A percentile compares a stretch with the other conserved stretches of the same genome.
Evolutionary conservation across 768 basidiomycete genomes (phyloP).

Genomic region (Pisolithus microcarpus): DNA sequence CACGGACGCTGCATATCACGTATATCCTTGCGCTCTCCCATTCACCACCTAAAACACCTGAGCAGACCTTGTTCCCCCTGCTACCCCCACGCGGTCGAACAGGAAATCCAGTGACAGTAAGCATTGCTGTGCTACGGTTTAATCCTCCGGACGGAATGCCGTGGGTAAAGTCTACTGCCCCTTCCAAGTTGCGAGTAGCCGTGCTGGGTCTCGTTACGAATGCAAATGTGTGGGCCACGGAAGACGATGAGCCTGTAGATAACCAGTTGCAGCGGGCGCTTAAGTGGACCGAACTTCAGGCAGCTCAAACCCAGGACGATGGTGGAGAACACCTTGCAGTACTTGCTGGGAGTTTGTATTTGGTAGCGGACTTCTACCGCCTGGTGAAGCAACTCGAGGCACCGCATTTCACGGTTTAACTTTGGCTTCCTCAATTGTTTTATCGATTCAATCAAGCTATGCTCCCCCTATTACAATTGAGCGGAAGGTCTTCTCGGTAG

Average conservation of each 20-base stretch:
- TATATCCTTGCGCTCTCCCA: slow-evolving; percentile 80
- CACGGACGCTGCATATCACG: slow-evolving; percentile 38
- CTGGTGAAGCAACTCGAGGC: slow-evolving; percentile 20
- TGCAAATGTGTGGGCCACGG: slow-evolving; percentile 41
- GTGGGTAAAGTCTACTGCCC: slow-evolving; percentile 70
- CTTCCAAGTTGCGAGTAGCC: slow-evolving; percentile 40
- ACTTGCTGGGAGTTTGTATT: slow-evolving; percentile 87
- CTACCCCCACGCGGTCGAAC: slow-evolving; percentile 35
- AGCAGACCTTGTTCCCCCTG: slow-evolving; percentile 63
- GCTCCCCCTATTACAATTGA: not conserved
- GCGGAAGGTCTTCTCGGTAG: not conserved
- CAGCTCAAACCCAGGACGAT: slow-evolving; percentile 1
- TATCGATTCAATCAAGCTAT: no score
- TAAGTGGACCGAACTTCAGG: slow-evolving; percentile 31
- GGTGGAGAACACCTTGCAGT: slow-evolving; percentile 46
- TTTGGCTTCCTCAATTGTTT: no score
- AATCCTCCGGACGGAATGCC: slow-evolving; percentile 87
- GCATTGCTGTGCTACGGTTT: slow-evolving; percentile 56
- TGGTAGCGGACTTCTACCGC: slow-evolving; percentile 90
- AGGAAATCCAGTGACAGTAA: slow-evolving; percentile 26
- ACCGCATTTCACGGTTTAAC: not conserved
- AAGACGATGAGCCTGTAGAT: slow-evolving; percentile 26
- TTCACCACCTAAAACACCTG: slow-evolving; percentile 78
- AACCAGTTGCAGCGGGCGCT: slow-evolving; percentile 42
- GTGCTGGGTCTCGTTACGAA: slow-evolving; percentile 38